Conservation (phyloP, 2,329 filamentous ascomycete species). For the Cladosporium sp. region DNA sequence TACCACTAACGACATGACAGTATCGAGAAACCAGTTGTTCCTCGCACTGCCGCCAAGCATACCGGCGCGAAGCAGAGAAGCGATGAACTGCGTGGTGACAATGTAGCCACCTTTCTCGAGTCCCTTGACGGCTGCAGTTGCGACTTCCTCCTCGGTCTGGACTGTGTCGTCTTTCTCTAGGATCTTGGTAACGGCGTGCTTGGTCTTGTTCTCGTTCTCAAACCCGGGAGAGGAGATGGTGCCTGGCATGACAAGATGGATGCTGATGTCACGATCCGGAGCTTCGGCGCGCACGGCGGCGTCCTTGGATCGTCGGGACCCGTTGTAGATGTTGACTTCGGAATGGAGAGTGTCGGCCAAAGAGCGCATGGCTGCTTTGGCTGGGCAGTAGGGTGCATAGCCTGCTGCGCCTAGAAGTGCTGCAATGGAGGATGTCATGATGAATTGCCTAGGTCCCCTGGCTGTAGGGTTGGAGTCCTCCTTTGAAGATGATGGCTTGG, state of each 20-base stretch:
- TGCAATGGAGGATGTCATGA: conserved; percentile 78
- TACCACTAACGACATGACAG: conserved; percentile 51
- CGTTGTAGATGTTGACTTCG: conserved; percentile 83
- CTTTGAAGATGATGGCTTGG: conserved; percentile 39
- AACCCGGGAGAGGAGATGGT: conserved; percentile 75
- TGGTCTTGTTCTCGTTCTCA: conserved; percentile 69
- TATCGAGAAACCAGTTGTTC: conserved; percentile 52
- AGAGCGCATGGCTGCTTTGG: conserved; percentile 79
- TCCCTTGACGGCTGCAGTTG: conserved; percentile 62
- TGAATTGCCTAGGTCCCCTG: conserved; percentile 61
- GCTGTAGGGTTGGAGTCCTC: conserved; percentile 15
- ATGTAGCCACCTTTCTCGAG: conserved; percentile 78
- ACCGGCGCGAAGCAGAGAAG: conserved; percentile 64
- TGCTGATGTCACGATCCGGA: conserved; percentile 63
- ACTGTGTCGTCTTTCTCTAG: conserved; percentile 79
- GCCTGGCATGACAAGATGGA: conserved; percentile 80
- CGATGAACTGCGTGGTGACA: conserved; percentile 71
- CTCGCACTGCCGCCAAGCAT: conserved; percentile 50
- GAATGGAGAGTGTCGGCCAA: conserved; percentile 79
- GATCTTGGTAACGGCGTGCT: conserved; percentile 73
- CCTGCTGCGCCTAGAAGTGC: conserved; percentile 75
- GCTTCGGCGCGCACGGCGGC: conserved; percentile 19
- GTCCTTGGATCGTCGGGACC: conserved; percentile 39
- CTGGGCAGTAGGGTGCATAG: conserved; percentile 77
- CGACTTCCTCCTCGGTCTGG: conserved; percentile 75